These are phyloP conservation scores for Coemansia sp. DNA, from an alignment of 192 early-diverging fungal species.

Conservation along the genomic window DNA sequence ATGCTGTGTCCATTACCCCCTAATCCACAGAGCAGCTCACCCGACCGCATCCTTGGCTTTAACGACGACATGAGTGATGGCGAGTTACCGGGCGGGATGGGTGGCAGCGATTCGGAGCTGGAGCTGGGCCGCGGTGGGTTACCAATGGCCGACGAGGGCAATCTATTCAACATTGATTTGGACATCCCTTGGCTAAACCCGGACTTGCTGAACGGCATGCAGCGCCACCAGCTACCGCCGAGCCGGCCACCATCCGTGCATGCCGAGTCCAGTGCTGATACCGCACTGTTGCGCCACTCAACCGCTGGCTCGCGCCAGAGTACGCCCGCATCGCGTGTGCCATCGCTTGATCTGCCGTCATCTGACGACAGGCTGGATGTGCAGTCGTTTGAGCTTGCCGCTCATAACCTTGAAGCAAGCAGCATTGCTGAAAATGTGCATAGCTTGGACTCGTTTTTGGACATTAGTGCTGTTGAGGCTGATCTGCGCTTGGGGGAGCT, in stretches of 20 bases:
- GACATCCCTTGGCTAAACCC: slow-evolving; percentile 47
- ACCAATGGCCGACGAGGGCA: neutral
- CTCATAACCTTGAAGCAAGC: neutral
- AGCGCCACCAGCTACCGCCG: neutral
- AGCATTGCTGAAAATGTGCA: neutral
- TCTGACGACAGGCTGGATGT: slow-evolving; percentile 34
- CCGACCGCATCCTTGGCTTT: neutral
- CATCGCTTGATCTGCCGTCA: slow-evolving; percentile 27
- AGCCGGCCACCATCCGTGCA: slow-evolving; percentile 10
- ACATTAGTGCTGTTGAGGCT: slow-evolving; percentile 2
- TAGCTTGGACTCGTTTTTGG: slow-evolving; percentile 38
- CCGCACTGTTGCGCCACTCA: neutral
- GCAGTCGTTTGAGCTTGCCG: slow-evolving; percentile 33
- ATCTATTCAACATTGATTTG: slow-evolving; percentile 10
- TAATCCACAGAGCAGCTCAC: neutral
- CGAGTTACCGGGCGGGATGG: neutral
- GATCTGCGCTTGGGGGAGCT: neutral
- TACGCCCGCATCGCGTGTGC: slow-evolving; percentile 16
- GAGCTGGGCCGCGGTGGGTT: slow-evolving; percentile 29
- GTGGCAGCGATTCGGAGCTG: slow-evolving; percentile 13
- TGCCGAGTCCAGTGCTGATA: slow-evolving; percentile 22
- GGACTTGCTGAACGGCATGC: neutral
- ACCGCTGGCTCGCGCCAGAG: slow-evolving; percentile 3
- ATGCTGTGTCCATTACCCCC: neutral
- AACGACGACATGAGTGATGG: neutral